These are phyloP conservation scores for Kwoniella mangroviensis DNA, from an alignment of 768 basidiomycete species.

Conservation along the genomic window DNA sequence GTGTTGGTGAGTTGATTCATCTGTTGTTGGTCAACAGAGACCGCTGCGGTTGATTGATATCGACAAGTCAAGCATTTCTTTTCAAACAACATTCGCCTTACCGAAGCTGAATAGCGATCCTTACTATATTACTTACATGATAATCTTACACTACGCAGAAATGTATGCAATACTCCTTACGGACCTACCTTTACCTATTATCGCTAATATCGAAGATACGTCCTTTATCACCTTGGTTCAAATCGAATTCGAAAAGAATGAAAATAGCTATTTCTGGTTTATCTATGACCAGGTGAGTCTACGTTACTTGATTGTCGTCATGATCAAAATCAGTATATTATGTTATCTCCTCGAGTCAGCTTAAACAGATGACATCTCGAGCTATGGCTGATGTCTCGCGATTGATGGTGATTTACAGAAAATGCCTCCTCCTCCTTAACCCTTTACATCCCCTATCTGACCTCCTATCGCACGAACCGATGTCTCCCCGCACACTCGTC, in stretches of 20 bases:
- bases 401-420: conserved; percentile 29
- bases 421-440: conserved; percentile 54
- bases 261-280: conserved; percentile 40
- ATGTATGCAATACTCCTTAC: conserved; percentile 51
- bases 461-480: conserved; percentile 47
- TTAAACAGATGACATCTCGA: too few relatives aligned
- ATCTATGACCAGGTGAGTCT: conserved; percentile 47
- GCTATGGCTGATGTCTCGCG: too few relatives aligned
- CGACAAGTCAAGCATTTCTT: not conserved
- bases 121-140: too few relatives aligned
- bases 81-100: not conserved
- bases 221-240: conserved; percentile 40
- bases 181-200: conserved; percentile 52
- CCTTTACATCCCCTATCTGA: conserved; percentile 48
- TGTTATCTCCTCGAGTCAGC: too few relatives aligned
- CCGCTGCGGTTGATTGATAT: not conserved
- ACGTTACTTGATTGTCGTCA: too few relatives aligned
- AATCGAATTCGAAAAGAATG: conserved; percentile 41
- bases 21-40: not conserved
- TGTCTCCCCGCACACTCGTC: conserved; percentile 38
- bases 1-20: conserved; percentile 43
- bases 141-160: conserved; percentile 30
- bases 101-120: not conserved
- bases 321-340: too few relatives aligned
- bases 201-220: conserved; percentile 36